Base-by-base conservation (phyloP, 306 rosid genomes). In the Glycine soja region DNA sequence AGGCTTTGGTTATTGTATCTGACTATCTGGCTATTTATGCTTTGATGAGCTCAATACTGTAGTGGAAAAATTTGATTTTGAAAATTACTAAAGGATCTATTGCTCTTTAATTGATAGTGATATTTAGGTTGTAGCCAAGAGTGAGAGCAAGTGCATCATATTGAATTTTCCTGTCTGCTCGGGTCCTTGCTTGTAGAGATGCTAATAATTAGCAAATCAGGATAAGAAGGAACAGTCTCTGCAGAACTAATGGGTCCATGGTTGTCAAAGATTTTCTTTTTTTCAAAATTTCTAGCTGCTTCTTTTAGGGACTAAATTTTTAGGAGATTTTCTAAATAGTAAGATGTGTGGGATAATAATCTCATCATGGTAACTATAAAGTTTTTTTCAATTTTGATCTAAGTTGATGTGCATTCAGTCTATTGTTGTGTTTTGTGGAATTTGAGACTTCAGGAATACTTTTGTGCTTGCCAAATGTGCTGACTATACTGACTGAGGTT, bases 401-500 rank as follows among this genome's bases (percentile, higher is more conserved):
- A 46, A 58, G 79, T 67, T 77, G 61, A 64, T 73, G 32, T 77
- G 68, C 45, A 48, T 70, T 71, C 30, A 53, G 14, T n/a, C 48
- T 58, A 74, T 77, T 48, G 45, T 54, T 72, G 14, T 74, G 16
- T 75, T 30, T 19, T 47, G 57, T 38, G 67, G 47, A 76, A 32
- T 45, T 43, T 64, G 40, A 72, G 77, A 72, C 45, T 70, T 43
- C 32, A 42, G 77, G 42, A 42, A 62, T 42, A 70, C 48, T 59
- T 82, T 30, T 54, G 47, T 36, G 50, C 66, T 54, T 47, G 42
- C 30, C 34, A 47, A 82, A 43, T 75, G 24, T 83, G 72, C 74
- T 74, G 79, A 70, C 32, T 75, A 16, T 81, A 68, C 79, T 75
- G 80, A 73, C 59, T 77, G 79, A 76, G 67, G 66, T 77, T 72